phyloP scores from a whole-genome alignment of 768 basidiomycete species.

The Trametes cingulata region DNA sequence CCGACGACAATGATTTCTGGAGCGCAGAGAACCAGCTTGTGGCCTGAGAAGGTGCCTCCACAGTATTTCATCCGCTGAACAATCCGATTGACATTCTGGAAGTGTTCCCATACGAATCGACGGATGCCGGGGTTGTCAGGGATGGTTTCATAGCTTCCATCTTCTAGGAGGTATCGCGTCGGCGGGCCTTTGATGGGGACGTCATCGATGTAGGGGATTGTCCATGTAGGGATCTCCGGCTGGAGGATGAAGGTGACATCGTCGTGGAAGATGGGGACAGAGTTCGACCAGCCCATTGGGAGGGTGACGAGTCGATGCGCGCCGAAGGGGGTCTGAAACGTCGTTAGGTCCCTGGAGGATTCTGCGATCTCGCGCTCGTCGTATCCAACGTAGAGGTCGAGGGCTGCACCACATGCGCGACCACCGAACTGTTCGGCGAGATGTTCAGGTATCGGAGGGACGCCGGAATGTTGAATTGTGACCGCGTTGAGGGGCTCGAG shows the following conservation, averaged over 20 bases:
- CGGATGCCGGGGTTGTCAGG: conserved; percentile 32
- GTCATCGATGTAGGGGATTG: conserved; percentile 40
- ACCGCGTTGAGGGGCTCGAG: conserved; percentile 26
- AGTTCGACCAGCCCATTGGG: conserved; percentile 27
- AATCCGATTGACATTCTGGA: conserved; percentile 2
- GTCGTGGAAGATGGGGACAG: conserved; percentile 19
- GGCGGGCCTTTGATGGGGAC: conserved; percentile 18
- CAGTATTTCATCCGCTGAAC: conserved; percentile 32
- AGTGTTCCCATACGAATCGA: conserved; percentile 40
- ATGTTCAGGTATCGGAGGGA: conserved; percentile 24
- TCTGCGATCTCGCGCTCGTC: conserved; percentile 10
- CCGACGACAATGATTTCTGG: conserved; percentile 20
- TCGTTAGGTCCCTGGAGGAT: conserved; percentile 13
- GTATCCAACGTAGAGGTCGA: conserved; percentile 11
- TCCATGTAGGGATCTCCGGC: conserved; percentile 16
- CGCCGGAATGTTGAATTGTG: too few relatives aligned
- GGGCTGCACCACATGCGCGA: background rate
- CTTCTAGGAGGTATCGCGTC: conserved; percentile 1
- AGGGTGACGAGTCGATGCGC: conserved; percentile 3
- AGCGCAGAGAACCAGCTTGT: background rate
- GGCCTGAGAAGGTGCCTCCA: conserved; percentile 27
- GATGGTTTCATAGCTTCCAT: conserved; percentile 21
- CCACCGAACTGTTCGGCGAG: conserved; percentile 22
- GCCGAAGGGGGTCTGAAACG: conserved; percentile 17
- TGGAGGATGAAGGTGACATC: conserved; percentile 15